These are phyloP conservation scores for Fusarium euwallaceae DNA, from an alignment of 2,329 filamentous ascomycete species.

Conservation along the genomic window DNA sequence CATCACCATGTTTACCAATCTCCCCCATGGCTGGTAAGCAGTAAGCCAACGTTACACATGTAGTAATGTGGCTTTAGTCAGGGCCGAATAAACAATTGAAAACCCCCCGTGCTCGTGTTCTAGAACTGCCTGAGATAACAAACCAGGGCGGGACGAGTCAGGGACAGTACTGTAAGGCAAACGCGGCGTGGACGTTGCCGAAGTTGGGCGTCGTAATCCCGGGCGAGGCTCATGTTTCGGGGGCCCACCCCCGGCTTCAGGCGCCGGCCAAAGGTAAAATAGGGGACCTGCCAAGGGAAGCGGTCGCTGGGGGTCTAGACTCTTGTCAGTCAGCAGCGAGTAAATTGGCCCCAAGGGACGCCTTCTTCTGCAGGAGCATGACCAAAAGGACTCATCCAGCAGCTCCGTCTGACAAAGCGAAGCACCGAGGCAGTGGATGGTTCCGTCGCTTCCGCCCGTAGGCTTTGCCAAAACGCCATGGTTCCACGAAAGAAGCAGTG, in stretches of 20 bases:
- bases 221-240: slow-evolving; percentile 6
- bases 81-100: not conserved
- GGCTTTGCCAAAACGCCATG: slow-evolving; percentile 19
- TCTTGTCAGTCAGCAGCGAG: slow-evolving; percentile 27
- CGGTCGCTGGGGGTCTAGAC: slow-evolving; percentile 36
- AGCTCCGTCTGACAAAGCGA: slow-evolving; percentile 36
- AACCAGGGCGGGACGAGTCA: not conserved
- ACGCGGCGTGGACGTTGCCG: slow-evolving; percentile 14
- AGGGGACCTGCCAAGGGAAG: slow-evolving; percentile 32
- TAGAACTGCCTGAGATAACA: slow-evolving; percentile 2
- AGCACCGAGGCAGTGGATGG: slow-evolving; percentile 10
- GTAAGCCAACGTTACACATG: not conserved
- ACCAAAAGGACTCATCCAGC: slow-evolving; percentile 17
- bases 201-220: slow-evolving; percentile 5
- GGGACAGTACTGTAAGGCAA: not conserved
- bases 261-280: slow-evolving; percentile 15
- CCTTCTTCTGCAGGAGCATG: not conserved
- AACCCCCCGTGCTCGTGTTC: not conserved
- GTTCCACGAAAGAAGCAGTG: slow-evolving; percentile 14
- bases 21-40: not conserved
- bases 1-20: not conserved
- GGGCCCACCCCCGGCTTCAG: slow-evolving; percentile 24
- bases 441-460: slow-evolving; percentile 28
- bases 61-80: not conserved
- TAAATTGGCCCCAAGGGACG: slow-evolving; percentile 7